A percentile compares a stretch with the other conserved stretches of the same genome.
phyloP scores from a whole-genome alignment of 108 stramenopile genomes.

The Skeletonema grethae region DNA sequence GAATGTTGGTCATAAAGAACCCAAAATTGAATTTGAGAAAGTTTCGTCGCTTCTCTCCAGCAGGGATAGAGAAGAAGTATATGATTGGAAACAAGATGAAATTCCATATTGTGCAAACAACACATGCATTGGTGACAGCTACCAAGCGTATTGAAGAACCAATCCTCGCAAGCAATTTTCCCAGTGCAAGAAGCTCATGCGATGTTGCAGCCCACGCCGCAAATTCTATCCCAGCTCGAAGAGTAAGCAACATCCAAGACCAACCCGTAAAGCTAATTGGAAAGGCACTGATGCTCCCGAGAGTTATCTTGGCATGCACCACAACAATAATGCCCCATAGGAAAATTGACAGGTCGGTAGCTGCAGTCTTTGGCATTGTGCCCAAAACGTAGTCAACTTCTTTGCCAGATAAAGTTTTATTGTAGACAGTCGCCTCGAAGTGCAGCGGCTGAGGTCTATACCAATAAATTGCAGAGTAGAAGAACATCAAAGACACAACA shows the following conservation, averaged over 20 bases:
- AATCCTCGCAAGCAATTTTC: conserved; percentile 14
- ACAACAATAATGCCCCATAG: conserved; percentile 37
- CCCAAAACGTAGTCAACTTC: conserved; percentile 11
- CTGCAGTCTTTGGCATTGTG: conserved; percentile 33
- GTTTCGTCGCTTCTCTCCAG: conserved; percentile 40
- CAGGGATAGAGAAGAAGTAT: conserved; percentile 56
- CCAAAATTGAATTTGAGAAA: conserved; percentile 65
- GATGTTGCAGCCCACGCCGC: conserved; percentile 20
- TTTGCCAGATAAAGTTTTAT: background rate
- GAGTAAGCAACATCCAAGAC: conserved; percentile 47
- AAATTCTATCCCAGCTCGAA: conserved; percentile 39
- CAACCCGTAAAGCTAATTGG: conserved; percentile 50
- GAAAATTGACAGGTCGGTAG: conserved; percentile 21
- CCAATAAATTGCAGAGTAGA: conserved; percentile 33
- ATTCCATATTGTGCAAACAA: conserved; percentile 79
- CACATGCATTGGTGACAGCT: conserved; percentile 39
- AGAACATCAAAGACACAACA: conserved; percentile 23
- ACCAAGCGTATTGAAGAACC: conserved; percentile 45
- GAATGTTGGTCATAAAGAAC: conserved; percentile 73
- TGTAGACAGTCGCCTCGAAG: conserved; percentile 14
- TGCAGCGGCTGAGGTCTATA: conserved; percentile 36
- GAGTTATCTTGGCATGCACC: conserved; percentile 20
- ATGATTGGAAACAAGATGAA: conserved; percentile 71
- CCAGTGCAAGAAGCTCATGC: conserved; percentile 2
- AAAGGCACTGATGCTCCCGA: conserved; percentile 33